Conservation (phyloP, 169 alveolate genomes). For the Amoebophrya sp. region DNA sequence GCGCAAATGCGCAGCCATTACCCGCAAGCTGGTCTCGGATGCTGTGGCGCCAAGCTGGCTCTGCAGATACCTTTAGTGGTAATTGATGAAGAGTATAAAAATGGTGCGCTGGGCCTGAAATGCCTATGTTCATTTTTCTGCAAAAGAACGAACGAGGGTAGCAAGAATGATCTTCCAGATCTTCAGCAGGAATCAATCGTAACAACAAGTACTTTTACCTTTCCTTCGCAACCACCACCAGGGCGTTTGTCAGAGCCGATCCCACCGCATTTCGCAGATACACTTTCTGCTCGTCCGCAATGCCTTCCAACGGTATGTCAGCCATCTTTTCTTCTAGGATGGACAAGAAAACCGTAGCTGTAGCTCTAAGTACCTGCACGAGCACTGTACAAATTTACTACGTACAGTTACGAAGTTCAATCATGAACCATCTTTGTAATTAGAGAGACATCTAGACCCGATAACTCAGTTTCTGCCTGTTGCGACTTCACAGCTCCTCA, state of each 20-base stretch:
- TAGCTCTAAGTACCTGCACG: no score
- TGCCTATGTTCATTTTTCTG: neutral
- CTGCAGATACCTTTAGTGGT: neutral
- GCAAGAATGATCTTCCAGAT: neutral
- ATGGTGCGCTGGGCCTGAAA: neutral
- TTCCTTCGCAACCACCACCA: neutral
- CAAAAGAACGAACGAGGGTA: neutral
- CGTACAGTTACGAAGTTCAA: no score
- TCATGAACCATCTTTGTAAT: no score
- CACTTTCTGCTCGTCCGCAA: neutral
- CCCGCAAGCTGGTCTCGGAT: neutral
- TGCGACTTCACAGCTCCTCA: no score
- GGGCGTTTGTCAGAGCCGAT: neutral
- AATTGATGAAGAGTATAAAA: neutral
- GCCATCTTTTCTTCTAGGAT: neutral
- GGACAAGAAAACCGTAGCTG: no score
- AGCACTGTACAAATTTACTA: no score
- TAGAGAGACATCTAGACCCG: no score
- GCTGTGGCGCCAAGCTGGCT: neutral
- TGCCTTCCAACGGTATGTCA: neutral
- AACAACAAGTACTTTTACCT: neutral
- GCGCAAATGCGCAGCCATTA: neutral
- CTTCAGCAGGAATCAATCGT: neutral
- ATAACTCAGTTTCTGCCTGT: no score
- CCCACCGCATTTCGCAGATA: neutral